Evolutionary conservation across 495 filamentous ascomycete genomes (phyloP).

Genomic region (Cairneyella variabilis): DNA sequence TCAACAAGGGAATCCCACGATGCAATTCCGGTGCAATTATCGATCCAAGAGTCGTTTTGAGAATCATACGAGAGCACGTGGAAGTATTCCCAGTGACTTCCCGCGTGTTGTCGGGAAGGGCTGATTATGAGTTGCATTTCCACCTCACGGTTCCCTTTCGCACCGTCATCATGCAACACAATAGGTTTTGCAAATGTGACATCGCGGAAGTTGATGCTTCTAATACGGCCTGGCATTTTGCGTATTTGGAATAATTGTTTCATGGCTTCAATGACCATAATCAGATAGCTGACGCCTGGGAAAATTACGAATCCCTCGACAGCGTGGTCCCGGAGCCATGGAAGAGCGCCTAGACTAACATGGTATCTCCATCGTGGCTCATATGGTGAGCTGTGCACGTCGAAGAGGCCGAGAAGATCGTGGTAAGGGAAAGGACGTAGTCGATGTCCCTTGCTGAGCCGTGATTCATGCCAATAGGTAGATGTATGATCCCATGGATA

Average conservation of each 20-base stretch:
- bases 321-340: conserved; percentile 47
- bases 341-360: conserved; percentile 31
- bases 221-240: background rate
- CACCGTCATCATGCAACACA: too few species aligned
- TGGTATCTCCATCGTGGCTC: conserved; percentile 34
- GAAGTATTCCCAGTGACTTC: too few species aligned
- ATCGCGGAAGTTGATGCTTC: background rate
- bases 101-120: too few species aligned
- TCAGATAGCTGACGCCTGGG: conserved; percentile 42
- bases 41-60: too few species aligned
- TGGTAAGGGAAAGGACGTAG: conserved; percentile 24
- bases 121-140: too few species aligned
- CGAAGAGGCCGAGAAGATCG: conserved; percentile 31
- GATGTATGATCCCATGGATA: conserved; percentile 34
- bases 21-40: too few species aligned
- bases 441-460: conserved; percentile 28
- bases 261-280: conserved; percentile 43
- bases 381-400: conserved; percentile 17
- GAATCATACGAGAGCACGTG: too few species aligned
- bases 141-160: too few species aligned
- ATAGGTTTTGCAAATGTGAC: too few species aligned
- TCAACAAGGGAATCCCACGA: too few species aligned
- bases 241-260: conserved; percentile 30
- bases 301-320: conserved; percentile 37
- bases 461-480: conserved; percentile 30